Conservation (phyloP, 1,284 basidiomycete species). For the Leccinum cinnamomeum region DNA sequence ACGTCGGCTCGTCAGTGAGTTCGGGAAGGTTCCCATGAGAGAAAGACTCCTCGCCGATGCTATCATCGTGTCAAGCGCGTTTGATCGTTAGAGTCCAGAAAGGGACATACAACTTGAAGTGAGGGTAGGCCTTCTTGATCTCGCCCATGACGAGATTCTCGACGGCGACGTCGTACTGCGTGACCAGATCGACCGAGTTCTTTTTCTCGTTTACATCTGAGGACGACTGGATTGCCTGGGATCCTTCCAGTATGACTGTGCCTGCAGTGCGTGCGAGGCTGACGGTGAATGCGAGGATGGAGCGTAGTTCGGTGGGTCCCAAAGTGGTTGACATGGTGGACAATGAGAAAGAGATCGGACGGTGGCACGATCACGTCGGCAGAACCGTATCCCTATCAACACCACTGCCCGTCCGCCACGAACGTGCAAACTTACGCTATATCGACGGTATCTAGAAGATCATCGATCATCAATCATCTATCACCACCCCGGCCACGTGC, state of each 20-base stretch:
- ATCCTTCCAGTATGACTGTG: constrained; percentile 71
- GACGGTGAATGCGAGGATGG: constrained; percentile 73
- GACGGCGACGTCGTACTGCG: constrained; percentile 92
- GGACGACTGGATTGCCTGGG: constrained; percentile 62
- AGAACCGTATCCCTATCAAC: not conserved
- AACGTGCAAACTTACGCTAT: constrained; percentile 10
- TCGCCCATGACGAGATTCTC: constrained; percentile 82
- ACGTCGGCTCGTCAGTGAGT: constrained; percentile 86
- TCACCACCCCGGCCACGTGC: not conserved
- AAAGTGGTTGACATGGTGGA: constrained; percentile 26
- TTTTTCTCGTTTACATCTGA: constrained; percentile 79
- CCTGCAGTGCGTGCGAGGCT: constrained; percentile 71
- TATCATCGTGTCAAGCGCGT: constrained; percentile 32
- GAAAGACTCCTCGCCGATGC: constrained; percentile 91
- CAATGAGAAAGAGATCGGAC: not conserved
- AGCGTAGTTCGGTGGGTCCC: constrained; percentile 43
- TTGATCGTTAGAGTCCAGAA: constrained; percentile 3
- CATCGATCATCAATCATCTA: not conserved
- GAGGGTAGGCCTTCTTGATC: constrained; percentile 69
- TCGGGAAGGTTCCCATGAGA: constrained; percentile 69
- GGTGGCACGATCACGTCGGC: not conserved
- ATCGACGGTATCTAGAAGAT: constrained; percentile 8
- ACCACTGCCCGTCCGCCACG: not conserved
- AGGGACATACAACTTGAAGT: constrained; percentile 75
- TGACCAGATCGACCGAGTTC: constrained; percentile 94